Base-by-base conservation (phyloP, 805 yeast species). In the Metschnikowia cubensis region DNA sequence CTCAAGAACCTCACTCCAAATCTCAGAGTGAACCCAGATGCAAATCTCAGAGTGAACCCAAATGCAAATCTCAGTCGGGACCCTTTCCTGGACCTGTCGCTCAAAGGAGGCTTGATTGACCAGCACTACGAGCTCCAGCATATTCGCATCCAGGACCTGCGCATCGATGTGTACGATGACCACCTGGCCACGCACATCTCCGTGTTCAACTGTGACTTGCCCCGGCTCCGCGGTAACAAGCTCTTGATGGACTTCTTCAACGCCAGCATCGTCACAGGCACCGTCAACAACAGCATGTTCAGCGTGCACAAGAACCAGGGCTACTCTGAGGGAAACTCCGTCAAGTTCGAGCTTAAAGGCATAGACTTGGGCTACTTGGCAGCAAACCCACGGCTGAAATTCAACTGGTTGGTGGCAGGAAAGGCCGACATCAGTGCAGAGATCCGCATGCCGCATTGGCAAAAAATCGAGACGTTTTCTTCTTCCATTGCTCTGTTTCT, bases 231-330 rank as follows among this genome's bases (percentile, higher is more conserved):
- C 39, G 75, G 82, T 7, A 74, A 77, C 48, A 77, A 85, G 73
- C 58, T 83, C 29, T 66, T 84, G 39, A 68, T 83, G 49, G 94
- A 87, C 63, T 75, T 87, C 48, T 77, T 87, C 67, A 83, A 82
- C 61, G 88, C 90, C 13, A 75, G 76, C 49, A 82, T 84, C 44
- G 82, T 85, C 32, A 82, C 87, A 14, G 95, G 95, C 0, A 81
- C 91, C 0, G 73, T 87, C 13, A 85, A 86, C 59, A 85, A 85
- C 48, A 81, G 94, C 1, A 71, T 87, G 65, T 86, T 87, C 67
- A 85, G 90, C 0, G 75, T 87, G 20, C 94, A 87, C 58, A 85
- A 85, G 61, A 79, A 87, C 57, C 92, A 86, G 60, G 76, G 78
- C 49, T 66, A 75, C 52, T 70, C 63, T 35, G 62, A 59, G 18